Conservation (phyloP, 345 rosid species). For the Trapa bicornis region DNA sequence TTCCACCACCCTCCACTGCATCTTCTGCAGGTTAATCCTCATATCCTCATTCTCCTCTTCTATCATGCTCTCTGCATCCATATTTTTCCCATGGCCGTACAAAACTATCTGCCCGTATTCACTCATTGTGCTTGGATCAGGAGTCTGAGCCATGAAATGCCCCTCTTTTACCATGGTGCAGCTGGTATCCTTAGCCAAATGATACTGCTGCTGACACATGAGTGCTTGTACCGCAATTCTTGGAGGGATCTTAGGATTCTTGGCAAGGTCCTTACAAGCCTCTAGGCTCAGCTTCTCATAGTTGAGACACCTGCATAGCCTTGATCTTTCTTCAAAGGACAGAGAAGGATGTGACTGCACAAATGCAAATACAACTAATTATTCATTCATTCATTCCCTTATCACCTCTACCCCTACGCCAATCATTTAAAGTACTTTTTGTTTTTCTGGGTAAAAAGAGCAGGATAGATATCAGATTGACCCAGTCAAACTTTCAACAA, state of each 20-base stretch:
- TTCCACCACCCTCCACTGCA: conserved; percentile 39
- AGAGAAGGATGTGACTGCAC: conserved; percentile 56
- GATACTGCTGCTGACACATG: conserved; percentile 29
- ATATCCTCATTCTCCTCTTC: conserved; percentile 21
- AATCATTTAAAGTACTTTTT: too few species aligned
- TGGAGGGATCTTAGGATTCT: conserved; percentile 79
- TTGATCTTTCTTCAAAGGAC: conserved; percentile 47
- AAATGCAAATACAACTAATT: background rate
- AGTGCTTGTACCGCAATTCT: conserved; percentile 54
- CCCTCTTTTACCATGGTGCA: conserved; percentile 7
- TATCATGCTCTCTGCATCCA: conserved; percentile 14
- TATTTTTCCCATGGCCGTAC: background rate
- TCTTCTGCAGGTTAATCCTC: conserved; percentile 23
- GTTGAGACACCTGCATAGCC: conserved; percentile 53
- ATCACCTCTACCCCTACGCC: too few species aligned
- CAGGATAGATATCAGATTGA: too few species aligned
- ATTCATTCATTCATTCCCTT: background rate
- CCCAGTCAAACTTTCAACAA: background rate
- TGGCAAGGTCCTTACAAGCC: conserved; percentile 64
- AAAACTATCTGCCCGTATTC: conserved; percentile 3
- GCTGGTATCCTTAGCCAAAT: background rate
- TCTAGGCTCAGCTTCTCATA: conserved; percentile 58
- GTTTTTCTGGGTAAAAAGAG: too few species aligned
- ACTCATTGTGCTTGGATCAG: background rate
- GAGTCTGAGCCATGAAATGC: conserved; percentile 2